Evolutionary conservation across 2,329 filamentous ascomycete genomes (phyloP), one percentile per base, ranked within the genome.

Genomic region (Fusarium sp.): DNA sequence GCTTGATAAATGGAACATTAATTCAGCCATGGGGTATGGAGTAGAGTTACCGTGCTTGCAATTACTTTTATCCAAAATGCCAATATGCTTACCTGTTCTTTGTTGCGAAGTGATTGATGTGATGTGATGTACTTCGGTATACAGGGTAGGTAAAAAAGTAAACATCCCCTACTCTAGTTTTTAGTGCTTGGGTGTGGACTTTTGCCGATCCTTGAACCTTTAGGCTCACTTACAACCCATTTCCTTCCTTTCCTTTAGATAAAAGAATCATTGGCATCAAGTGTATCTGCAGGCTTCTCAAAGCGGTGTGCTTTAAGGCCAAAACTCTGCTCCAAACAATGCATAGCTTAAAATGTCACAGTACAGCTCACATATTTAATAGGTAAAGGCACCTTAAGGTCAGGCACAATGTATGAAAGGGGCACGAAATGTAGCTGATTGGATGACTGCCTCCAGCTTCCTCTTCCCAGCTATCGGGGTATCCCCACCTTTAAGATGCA

Each of bases 401-500:
- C 54, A 67, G 64, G 63, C 45, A 67, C 64, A 67, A 70, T 55
- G 54, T 50, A 60, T 37, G 54, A 63, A 70, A 70, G 69, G 69
- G 69, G 65, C 45, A 64, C 48, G 55, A 35, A 46, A 23, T n/a
- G 14, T 40, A 37, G 33, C 45, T 44, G 44, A 67, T 67, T 67
- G 54, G 57, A 41, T 38, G 45, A 44, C 59, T 52, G 41, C 52
- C 33, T 42, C 35, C 45, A 40, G 55, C 20, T 37, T 68, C 35
- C 26, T 54, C 63, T 52, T 40, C 44, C 60, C 60, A 57, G 53
- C 55, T 30, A n/a, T 56, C 45, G 56, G 68, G 52, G 52, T 53
- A 69, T 69, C 53, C 46, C 69, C 69, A 72, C 66, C 48, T 20
- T 65, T 57, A 27, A 35, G 50, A 74, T 72, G 73, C 69, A 74